Percentiles rank a stretch among this genome's conserved stretches.
These are phyloP conservation scores for Xylaria sp. DNA, from an alignment of 2,329 filamentous ascomycete genomes.

Conservation along the genomic window DNA sequence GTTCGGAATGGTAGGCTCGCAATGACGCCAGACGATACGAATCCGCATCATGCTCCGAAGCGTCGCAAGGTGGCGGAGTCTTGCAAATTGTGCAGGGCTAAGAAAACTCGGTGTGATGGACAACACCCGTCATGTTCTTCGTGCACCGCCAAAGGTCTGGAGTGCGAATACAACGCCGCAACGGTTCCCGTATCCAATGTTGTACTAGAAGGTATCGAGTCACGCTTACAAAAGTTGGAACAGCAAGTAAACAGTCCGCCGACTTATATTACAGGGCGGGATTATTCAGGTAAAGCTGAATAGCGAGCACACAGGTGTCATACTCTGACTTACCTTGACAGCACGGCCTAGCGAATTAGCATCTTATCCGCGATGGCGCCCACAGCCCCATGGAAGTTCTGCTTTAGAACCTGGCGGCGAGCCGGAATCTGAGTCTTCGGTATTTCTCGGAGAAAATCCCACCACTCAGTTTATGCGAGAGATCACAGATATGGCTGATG, in stretches of 20 bases:
- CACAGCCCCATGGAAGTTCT: neutral
- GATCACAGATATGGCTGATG: neutral
- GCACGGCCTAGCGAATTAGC: neutral
- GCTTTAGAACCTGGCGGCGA: neutral
- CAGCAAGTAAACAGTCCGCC: neutral
- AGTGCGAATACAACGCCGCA: neutral
- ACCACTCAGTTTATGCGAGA: neutral
- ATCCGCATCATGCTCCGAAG: neutral
- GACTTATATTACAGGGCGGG: neutral
- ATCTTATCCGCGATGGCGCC: neutral
- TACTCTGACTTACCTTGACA: neutral
- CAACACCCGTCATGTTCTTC: conserved; percentile 2
- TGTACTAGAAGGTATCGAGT: neutral
- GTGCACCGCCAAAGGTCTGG: neutral
- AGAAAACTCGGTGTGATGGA: conserved; percentile 1
- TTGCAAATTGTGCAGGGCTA: neutral
- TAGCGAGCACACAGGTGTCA: neutral
- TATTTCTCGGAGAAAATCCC: neutral
- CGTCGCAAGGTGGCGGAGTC: neutral
- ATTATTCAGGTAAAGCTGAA: neutral
- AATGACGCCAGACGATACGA: neutral
- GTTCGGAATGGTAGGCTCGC: neutral
- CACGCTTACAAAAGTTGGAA: neutral
- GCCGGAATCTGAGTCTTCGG: neutral
- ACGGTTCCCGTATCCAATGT: neutral